Percentiles rank a stretch among this genome's conserved stretches.
These are phyloP conservation scores for Curvularia hawaiiensis DNA, from an alignment of 2,329 filamentous ascomycete species.

Conservation along the genomic window DNA sequence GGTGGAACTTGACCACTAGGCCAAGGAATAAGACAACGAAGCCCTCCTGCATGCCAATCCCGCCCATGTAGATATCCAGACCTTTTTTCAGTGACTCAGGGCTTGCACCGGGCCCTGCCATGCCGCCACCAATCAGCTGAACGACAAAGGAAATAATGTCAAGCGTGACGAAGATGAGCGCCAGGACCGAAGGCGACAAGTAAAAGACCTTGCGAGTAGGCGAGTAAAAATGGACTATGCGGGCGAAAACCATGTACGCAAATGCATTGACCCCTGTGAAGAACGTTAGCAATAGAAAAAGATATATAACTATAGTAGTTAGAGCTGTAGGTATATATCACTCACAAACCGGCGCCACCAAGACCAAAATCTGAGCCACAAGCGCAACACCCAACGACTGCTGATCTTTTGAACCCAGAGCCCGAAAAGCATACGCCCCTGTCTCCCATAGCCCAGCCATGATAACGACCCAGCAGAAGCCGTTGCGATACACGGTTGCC, in stretches of 20 bases:
- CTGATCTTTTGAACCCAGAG: constrained; percentile 49
- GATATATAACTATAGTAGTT: too few species aligned
- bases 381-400: constrained; percentile 40
- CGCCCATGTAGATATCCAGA: constrained; percentile 49
- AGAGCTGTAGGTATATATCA: too few species aligned
- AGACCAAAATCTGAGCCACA: constrained; percentile 50
- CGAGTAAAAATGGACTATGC: constrained; percentile 47
- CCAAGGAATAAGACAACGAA: constrained; percentile 35
- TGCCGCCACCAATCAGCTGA: constrained; percentile 48
- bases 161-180: constrained; percentile 48
- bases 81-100: constrained; percentile 43
- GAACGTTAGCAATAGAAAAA: constrained; percentile 15
- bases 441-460: constrained; percentile 53
- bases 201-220: constrained; percentile 27
- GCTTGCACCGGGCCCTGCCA: constrained; percentile 36
- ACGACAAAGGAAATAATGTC: constrained; percentile 53
- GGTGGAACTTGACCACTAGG: constrained; percentile 26
- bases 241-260: constrained; percentile 48
- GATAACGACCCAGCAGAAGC: constrained; percentile 51
- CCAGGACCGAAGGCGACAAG: constrained; percentile 26
- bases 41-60: constrained; percentile 31
- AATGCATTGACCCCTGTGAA: constrained; percentile 52
- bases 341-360: constrained; percentile 49
- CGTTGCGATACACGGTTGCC: constrained; percentile 31
- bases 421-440: constrained; percentile 48